Conservation (phyloP, 192 early-diverging fungal species). For the Coemansia erecta region DNA sequence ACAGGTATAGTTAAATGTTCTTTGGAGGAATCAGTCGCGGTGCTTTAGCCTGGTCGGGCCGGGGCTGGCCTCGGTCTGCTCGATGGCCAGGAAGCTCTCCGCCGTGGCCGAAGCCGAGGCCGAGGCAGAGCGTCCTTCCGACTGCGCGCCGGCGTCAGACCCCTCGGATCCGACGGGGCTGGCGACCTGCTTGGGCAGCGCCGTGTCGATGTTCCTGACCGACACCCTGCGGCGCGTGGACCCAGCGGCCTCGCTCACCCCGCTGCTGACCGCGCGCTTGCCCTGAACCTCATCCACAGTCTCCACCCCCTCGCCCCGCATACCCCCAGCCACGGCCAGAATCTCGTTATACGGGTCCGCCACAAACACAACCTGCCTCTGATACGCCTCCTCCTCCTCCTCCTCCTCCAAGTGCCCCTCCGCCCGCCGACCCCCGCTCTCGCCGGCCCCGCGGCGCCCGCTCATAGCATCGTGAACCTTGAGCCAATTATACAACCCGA, state of each 20-base stretch:
- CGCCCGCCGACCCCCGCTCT: no score
- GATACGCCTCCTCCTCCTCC: constrained; percentile 10
- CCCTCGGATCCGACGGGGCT: neutral
- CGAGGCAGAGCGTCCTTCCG: no score
- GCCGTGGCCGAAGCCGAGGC: no score
- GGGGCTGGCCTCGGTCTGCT: neutral
- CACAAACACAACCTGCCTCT: constrained; percentile 29
- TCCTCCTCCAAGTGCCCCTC: neutral
- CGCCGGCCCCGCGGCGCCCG: neutral
- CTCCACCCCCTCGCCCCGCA: constrained; percentile 1
- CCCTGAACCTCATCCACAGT: neutral
- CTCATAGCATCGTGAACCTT: constrained; percentile 55
- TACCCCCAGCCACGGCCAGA: constrained; percentile 3
- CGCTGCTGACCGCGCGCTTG: constrained; percentile 8
- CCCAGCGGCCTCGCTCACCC: neutral
- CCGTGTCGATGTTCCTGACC: neutral
- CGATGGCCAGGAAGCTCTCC: neutral
- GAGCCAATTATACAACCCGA: constrained; percentile 71
- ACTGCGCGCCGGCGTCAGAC: neutral
- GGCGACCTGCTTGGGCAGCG: no score
- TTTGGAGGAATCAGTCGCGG: neutral
- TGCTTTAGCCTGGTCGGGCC: constrained; percentile 1
- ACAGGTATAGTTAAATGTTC: neutral
- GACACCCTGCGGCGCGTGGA: neutral
- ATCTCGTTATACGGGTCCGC: constrained; percentile 31